Base-by-base conservation (phyloP, 169 alveolate species). In the Prorocentrum cordatum region DNA sequence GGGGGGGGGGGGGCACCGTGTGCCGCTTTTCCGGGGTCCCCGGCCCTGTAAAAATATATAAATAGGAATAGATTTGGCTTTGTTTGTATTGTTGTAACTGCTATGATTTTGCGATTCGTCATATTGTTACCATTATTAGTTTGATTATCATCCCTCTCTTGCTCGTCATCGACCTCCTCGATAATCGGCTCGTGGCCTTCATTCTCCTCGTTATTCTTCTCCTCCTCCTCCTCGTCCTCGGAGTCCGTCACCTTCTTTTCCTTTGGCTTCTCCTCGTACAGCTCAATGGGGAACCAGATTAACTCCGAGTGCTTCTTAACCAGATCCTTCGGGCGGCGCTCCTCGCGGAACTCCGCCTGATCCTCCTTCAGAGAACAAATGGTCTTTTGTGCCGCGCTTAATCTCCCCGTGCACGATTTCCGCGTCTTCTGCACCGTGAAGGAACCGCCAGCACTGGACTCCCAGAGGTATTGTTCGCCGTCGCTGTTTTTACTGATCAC, bases 221-320 rank as follows among this genome's bases (percentile, higher is more conserved):
- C 92, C 33, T 71, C 93, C 35, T 92, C 92, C 29, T 92, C 82
- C 62, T 70, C 82, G 24, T 75, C 86, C 67, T 75, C 86, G 71
- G 71, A 29, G 66, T 59, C 89, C 18, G 89, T 79, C 35, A 97
- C 98, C 84, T 85, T 75, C 84, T 47, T 70, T 47, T 61, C 86
- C 82, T 67, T 71, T 83, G 62, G n/a, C 91, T 98, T 98, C 93
- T 98, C 99, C 38, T 95, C 96, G 50, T 97, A 96, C 54, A 98
- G 97, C 92, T 97, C 97, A 92, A 98, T 98, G 72, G 99, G 99
- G 99, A 98, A 98, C 32, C 99, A 97, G 92, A 98, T 98, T 95
- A 98, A 98, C 95, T 98, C 99, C 59, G 99, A 96, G 96, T 98
- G 99, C 94, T 98, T 98, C 97, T 98, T 98, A 77, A 98, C 98